Evolutionary conservation across 805 yeast species (phyloP).

Genomic region (Saccharomycopsis fibuligera): DNA sequence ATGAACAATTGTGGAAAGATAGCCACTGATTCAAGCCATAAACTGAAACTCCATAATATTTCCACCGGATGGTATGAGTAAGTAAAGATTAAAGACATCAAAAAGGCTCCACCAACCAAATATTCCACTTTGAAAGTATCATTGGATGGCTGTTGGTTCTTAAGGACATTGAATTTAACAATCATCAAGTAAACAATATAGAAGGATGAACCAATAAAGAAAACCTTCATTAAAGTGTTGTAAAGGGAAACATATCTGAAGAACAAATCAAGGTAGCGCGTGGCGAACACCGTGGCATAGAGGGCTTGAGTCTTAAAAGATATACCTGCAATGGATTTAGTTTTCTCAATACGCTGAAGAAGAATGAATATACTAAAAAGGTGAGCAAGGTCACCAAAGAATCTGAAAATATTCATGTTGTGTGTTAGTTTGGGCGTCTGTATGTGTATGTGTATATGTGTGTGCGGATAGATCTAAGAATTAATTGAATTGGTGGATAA

Average conservation of each 20-base stretch:
- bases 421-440: too few species aligned
- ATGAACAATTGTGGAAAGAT: slow-evolving; percentile 89
- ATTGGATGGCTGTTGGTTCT: slow-evolving; percentile 49
- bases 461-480: too few species aligned
- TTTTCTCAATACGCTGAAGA: slow-evolving; percentile 57
- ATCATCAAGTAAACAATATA: slow-evolving; percentile 73
- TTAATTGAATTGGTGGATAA: too few species aligned
- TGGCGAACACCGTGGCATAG: slow-evolving; percentile 64
- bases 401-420: slow-evolving; percentile 40
- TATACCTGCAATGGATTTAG: slow-evolving; percentile 71
- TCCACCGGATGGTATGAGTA: slow-evolving; percentile 57
- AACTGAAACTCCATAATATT: slow-evolving; percentile 77
- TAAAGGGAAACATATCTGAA: slow-evolving; percentile 57
- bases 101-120: slow-evolving; percentile 54
- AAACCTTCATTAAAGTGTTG: slow-evolving; percentile 73
- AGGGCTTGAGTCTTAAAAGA: slow-evolving; percentile 83
- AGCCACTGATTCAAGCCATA: slow-evolving; percentile 91
- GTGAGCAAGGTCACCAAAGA: slow-evolving; percentile 74
- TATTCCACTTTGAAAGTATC: slow-evolving; percentile 74
- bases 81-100: slow-evolving; percentile 59
- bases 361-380: slow-evolving; percentile 71
- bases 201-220: slow-evolving; percentile 68
- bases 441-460: too few species aligned
- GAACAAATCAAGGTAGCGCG: slow-evolving; percentile 66
- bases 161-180: slow-evolving; percentile 44